phyloP scores from a whole-genome alignment of 805 yeast species.

The Pichia nakasei region DNA sequence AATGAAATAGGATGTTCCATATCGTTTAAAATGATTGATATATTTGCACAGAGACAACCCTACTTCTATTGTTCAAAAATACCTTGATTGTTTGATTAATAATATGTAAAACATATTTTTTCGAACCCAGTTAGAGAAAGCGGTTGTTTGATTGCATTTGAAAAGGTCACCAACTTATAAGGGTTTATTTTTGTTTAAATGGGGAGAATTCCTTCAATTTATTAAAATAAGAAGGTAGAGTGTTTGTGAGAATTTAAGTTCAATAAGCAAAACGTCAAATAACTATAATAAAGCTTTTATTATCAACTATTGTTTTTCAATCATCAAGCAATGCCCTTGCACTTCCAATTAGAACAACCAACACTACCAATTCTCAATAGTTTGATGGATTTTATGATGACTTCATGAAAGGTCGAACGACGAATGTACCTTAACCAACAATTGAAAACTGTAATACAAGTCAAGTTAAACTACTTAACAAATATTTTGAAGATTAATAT shows the following conservation, averaged over 20 bases:
- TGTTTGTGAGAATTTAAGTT: no score
- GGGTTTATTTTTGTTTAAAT: no score
- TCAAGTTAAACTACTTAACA: conserved; percentile 13
- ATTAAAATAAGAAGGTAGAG: no score
- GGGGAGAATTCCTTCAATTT: no score
- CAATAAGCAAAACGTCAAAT: no score
- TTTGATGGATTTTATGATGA: not conserved
- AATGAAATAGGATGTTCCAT: not conserved
- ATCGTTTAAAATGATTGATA: not conserved
- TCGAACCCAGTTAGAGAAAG: not conserved
- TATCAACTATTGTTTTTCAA: not conserved
- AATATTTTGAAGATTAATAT: conserved; percentile 27
- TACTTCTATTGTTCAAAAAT: no score
- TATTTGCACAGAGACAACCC: no score
- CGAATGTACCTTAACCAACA: conserved; percentile 7
- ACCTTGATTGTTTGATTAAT: not conserved
- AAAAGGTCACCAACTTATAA: no score
- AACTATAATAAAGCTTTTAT: not conserved
- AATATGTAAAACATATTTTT: not conserved
- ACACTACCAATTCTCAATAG: not conserved
- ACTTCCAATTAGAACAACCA: not conserved
- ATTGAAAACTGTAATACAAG: conserved; percentile 15
- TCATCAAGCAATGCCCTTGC: not conserved
- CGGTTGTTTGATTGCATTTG: no score
- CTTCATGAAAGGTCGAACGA: conserved; percentile 6